Evolutionary conservation across 1,284 basidiomycete genomes (phyloP).

Genomic region (Erythrobasidium hasegawianum): DNA sequence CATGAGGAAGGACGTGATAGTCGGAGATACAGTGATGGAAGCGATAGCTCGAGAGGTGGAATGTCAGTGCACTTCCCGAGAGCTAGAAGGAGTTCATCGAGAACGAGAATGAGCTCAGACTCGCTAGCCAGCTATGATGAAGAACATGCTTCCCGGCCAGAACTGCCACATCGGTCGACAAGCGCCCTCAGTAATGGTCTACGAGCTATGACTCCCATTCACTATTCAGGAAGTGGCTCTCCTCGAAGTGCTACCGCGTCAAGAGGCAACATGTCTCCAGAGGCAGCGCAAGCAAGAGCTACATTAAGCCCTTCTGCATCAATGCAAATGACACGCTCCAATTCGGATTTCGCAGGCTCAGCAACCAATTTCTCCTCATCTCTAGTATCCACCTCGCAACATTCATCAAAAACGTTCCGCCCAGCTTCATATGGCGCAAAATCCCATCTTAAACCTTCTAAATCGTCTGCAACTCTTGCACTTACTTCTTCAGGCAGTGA

Average conservation of each 20-base stretch:
- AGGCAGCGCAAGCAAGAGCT: background rate
- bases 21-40: slow-evolving; percentile 21
- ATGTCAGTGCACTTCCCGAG: background rate
- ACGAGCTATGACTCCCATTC: slow-evolving; percentile 33
- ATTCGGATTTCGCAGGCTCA: background rate
- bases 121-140: slow-evolving; percentile 12
- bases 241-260: background rate
- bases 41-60: slow-evolving; percentile 17
- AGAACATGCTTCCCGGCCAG: slow-evolving; percentile 6
- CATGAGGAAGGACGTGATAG: slow-evolving; percentile 5
- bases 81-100: background rate
- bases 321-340: background rate
- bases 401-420: slow-evolving; percentile 25
- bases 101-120: slow-evolving; percentile 20
- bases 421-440: slow-evolving; percentile 7
- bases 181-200: slow-evolving; percentile 25
- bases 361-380: background rate
- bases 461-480: slow-evolving; percentile 28
- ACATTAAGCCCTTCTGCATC: background rate
- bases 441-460: slow-evolving; percentile 17
- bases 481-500: slow-evolving; percentile 4
- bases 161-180: slow-evolving; percentile 23
- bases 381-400: slow-evolving; percentile 12
- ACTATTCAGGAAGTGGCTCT: background rate
- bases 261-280: background rate